These are phyloP conservation scores for Cystoisospora suis DNA, from an alignment of 169 alveolate genomes.

Conservation along the genomic window DNA sequence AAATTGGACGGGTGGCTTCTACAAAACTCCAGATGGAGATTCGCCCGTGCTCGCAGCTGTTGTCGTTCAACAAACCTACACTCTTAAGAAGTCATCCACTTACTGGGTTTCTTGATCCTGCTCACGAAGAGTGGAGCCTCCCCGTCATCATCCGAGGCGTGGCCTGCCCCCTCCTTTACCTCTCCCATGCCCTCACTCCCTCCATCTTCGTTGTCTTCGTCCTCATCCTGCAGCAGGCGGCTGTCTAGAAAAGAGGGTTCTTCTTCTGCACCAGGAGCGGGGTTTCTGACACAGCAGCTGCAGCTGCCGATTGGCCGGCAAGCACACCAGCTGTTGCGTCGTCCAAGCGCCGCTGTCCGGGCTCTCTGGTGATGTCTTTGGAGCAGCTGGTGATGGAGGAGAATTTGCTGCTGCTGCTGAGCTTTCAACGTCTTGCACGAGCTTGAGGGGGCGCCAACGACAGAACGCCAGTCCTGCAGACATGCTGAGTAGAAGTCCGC, in stretches of 20 bases:
- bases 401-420: slow-evolving; percentile 13
- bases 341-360: neutral
- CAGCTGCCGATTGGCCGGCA: slow-evolving; percentile 27
- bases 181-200: neutral
- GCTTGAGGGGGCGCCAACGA: slow-evolving; percentile 26
- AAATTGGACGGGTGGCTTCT: too few relatives aligned
- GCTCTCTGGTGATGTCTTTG: neutral
- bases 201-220: slow-evolving; percentile 7
- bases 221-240: neutral
- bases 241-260: neutral
- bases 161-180: neutral
- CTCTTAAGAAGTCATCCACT: neutral
- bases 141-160: neutral
- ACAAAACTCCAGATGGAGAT: neutral
- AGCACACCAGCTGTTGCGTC: slow-evolving; percentile 23
- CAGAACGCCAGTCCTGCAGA: neutral
- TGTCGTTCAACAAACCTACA: neutral
- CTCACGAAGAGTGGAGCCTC: slow-evolving; percentile 12
- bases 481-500: too few relatives aligned
- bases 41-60: neutral
- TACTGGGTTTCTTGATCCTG: neutral
- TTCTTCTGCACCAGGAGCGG: neutral
- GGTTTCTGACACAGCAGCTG: neutral
- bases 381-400: neutral
- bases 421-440: neutral